Conservation (phyloP, 2,329 filamentous ascomycete species). For the Metarhizium guizhouense region DNA sequence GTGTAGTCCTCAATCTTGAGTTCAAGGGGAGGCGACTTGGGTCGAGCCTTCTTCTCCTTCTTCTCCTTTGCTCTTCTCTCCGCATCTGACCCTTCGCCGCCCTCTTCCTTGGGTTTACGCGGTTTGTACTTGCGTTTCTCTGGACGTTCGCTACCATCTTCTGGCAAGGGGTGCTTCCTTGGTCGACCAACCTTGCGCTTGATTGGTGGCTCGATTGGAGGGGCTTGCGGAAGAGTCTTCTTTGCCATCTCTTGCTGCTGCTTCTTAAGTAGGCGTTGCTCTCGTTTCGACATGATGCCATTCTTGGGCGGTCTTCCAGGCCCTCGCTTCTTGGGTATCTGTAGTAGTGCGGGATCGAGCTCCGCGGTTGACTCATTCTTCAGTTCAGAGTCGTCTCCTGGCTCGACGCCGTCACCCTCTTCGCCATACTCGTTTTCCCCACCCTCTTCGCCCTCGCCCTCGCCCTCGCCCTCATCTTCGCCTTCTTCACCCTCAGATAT, state of each 20-base stretch:
- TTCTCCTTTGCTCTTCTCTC: slow-evolving; percentile 48
- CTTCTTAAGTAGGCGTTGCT: slow-evolving; percentile 57
- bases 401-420: slow-evolving; percentile 14
- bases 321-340: slow-evolving; percentile 58
- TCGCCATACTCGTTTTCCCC: slow-evolving; percentile 12
- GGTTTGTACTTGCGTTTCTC: slow-evolving; percentile 62
- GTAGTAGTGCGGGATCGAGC: slow-evolving; percentile 28
- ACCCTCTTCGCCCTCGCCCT: slow-evolving; percentile 10
- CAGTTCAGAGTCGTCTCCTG: slow-evolving; percentile 9
- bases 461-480: slow-evolving; percentile 18
- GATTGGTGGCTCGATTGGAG: slow-evolving; percentile 39
- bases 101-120: slow-evolving; percentile 47
- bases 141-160: slow-evolving; percentile 41
- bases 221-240: slow-evolving; percentile 39
- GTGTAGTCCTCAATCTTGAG: slow-evolving; percentile 47
- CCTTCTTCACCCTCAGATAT: slow-evolving; percentile 29
- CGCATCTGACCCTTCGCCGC: slow-evolving; percentile 46
- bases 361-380: slow-evolving; percentile 20
- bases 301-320: slow-evolving; percentile 78
- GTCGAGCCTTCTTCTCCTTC: slow-evolving; percentile 49
- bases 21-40: slow-evolving; percentile 51
- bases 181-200: slow-evolving; percentile 60
- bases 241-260: slow-evolving; percentile 37
- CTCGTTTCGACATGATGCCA: slow-evolving; percentile 73
- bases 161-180: slow-evolving; percentile 52